Base-by-base conservation (phyloP, 352 stramenopile species). In the Pythium apleroticum region DNA sequence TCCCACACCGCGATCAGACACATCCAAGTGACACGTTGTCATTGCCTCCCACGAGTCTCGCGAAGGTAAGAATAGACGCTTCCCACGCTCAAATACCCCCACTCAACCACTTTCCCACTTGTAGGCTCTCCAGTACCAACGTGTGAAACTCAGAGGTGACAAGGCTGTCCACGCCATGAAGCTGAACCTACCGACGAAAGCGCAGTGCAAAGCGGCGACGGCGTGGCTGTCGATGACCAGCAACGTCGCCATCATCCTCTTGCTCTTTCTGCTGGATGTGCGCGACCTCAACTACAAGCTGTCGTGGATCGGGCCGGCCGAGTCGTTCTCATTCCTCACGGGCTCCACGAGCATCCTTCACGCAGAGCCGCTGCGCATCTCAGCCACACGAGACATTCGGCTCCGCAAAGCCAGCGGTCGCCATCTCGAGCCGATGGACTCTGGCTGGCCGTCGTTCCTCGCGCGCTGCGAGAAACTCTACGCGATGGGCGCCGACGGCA, bases 201-300 rank as follows among this genome's bases (percentile, higher is more conserved):
- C 17, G 27, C 43, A 69, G 31, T 70, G 56, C 49, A 65, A 61
- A 49, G 63, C 63, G 20, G 45, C 46, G 37, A 61, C 50, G 11
- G 63, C 52, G 39, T 70, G 63, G 63, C 43, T 70, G 9, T 59
- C 63, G 19, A 60, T 57, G 50, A 57, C 39, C 25, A 70, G 54
- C 43, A 70, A 70, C 49, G 39, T 70, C 37, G 17, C 19, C 20
- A 31, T 70, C 45, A 70, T 70, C 57, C 33, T 63, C 25, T 14
- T 20, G 46, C 58, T 71, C 4, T 72, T 72, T 37, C 5, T 60
- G n/a, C 53, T 72, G 17, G 65, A 72, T 33, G 14, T 68, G 4
- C 52, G 65, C 9, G 65, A 72, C 25, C 48, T 72, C 33, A 68
- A 72, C 65, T 72, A 72, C 65, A 72, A 72, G 58, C 3, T 65